Evolutionary conservation across 805 yeast genomes (phyloP), one percentile per base, ranked within the genome.

Genomic region (Yarrowia deformans): DNA sequence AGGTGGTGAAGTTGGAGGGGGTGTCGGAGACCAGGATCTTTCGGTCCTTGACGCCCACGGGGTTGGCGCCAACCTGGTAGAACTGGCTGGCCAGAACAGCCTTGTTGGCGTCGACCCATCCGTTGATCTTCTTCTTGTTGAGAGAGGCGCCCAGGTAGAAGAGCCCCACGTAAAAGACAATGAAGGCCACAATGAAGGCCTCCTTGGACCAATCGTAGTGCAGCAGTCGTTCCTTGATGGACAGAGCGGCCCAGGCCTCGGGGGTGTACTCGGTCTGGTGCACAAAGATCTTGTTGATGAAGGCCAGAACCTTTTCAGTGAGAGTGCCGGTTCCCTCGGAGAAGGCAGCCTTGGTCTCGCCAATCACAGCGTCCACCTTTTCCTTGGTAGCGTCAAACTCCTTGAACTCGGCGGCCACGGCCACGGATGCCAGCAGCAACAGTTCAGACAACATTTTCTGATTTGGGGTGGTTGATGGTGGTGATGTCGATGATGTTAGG

Each of bases 131-230:
- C 6, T 79, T 75, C 69, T 81, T 79, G 80, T 94, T 94, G 76
- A 82, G 80, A 48, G 74, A 74, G 49, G 84, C 83, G 69, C 98
- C 98, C 69, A 82, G 66, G 71, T 79, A 80, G 82, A 84, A 90
- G 45, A 86, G 76, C 0, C 81, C 70, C 23, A 85, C 79, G 73
- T 89, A 87, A 1, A 78, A 78, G 0, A 80, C 72, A 61, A 90
- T 83, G 70, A 88, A 77, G 13, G 80, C 82, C 16, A 88, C 29
- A 32, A 91, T 86, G 70, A 84, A 73, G 37, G 82, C 46, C 81
- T 94, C 99, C 75, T 89, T 83, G 54, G 81, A 82, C 97, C 98
- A 95, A 78, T 90, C 87, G 77, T 90, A 88, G 37, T 80, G 73
- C 70, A 74, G 72, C 49, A 90, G 68, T 75, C 98, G 87, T 73